Percentiles rank a stretch among this genome's conserved stretches.
Evolutionary conservation across 1,284 basidiomycete genomes (phyloP).

Genomic region (Cystobasidium pallidum): DNA sequence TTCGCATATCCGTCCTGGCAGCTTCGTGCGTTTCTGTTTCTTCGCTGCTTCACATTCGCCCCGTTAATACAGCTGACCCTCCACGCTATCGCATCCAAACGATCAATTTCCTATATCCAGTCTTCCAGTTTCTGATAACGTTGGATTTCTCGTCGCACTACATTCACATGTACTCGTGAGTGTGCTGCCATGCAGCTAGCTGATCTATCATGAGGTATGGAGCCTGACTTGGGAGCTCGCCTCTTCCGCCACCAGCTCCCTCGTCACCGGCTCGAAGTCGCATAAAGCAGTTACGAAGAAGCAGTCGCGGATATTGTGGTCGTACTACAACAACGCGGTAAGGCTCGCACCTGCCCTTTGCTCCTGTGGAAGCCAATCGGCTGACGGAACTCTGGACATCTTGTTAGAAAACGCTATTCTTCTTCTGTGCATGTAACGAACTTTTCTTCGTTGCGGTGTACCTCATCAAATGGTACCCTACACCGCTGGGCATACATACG

Average conservation of each 20-base stretch:
- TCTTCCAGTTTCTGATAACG: slow-evolving; percentile 94
- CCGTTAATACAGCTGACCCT: not conserved
- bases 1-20: slow-evolving; percentile 83
- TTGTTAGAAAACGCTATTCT: slow-evolving; percentile 83
- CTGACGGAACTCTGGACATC: too few relatives aligned
- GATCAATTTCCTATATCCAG: slow-evolving; percentile 4
- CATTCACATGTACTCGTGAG: slow-evolving; percentile 99
- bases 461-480: slow-evolving; percentile 82
- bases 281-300: slow-evolving; percentile 91
- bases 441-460: slow-evolving; percentile 95
- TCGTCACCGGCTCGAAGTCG: slow-evolving; percentile 86
- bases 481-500: slow-evolving; percentile 62
- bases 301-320: slow-evolving; percentile 86
- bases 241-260: slow-evolving; percentile 66
- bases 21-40: slow-evolving; percentile 57
- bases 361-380: too few relatives aligned
- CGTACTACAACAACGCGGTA: slow-evolving; percentile 92
- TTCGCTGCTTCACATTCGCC: not conserved
- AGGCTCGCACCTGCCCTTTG: slow-evolving; percentile 54
- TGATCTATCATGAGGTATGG: not conserved
- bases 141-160: slow-evolving; percentile 98
- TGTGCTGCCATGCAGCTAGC: slow-evolving; percentile 42
- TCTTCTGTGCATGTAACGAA: slow-evolving; percentile 97
- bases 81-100: not conserved
- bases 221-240: not conserved